phyloP scores from a whole-genome alignment of 1,284 basidiomycete genomes.

The Exobasidium rhododendri region DNA sequence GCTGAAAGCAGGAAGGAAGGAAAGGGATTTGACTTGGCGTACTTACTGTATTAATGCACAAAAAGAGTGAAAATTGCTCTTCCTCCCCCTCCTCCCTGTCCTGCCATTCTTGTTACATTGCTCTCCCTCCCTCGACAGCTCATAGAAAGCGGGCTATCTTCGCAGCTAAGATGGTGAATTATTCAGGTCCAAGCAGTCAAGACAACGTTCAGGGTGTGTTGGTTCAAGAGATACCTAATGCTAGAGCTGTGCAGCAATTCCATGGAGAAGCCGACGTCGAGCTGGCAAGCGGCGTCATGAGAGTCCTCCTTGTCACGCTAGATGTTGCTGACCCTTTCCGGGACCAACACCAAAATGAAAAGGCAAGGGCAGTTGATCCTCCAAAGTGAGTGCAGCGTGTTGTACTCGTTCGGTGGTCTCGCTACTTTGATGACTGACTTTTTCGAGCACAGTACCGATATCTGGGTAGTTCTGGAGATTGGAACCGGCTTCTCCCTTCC shows the following conservation, averaged over 20 bases:
- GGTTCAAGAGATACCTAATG: constrained; percentile 3
- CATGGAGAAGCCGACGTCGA: constrained; percentile 3
- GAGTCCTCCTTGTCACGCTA: background rate
- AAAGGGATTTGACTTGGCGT: too few species aligned
- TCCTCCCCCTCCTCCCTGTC: too few species aligned
- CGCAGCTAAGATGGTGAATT: too few species aligned
- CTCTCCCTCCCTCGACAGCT: too few species aligned
- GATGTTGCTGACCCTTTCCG: constrained; percentile 4
- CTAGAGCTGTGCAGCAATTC: constrained; percentile 4
- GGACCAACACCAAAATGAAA: background rate
- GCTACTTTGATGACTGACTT: too few species aligned
- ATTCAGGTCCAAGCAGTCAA: background rate
- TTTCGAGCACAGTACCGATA: constrained; percentile 4
- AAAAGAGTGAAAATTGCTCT: too few species aligned
- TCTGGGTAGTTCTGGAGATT: constrained; percentile 35
- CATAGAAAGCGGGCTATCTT: too few species aligned
- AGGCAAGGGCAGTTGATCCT: background rate
- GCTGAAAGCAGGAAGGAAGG: too few species aligned
- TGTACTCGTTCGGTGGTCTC: too few species aligned
- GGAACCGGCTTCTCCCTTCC: constrained; percentile 30
- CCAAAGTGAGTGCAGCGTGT: too few species aligned
- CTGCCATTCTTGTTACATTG: too few species aligned
- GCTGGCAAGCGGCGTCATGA: background rate
- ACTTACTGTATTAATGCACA: too few species aligned
- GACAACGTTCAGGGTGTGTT: background rate